phyloP scores from a whole-genome alignment of 2,329 filamentous ascomycete genomes.

The Colletotrichum gigasporum region DNA sequence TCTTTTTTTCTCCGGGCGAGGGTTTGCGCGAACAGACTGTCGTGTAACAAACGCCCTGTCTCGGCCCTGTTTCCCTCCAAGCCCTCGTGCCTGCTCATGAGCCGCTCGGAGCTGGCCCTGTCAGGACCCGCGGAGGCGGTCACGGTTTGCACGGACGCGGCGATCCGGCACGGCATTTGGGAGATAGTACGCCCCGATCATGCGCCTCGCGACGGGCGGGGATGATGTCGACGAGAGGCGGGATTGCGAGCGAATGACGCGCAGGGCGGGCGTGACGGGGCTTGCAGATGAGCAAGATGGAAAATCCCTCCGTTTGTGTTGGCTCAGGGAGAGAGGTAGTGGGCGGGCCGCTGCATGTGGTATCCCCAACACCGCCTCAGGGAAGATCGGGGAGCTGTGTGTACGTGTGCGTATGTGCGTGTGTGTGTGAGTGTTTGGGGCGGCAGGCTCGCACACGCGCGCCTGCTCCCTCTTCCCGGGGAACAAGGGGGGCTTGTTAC shows the following conservation, averaged over 20 bases:
- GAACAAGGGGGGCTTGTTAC: background rate
- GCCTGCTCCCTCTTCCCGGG: no score
- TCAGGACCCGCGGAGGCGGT: background rate
- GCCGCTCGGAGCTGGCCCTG: no score
- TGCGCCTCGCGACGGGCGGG: background rate
- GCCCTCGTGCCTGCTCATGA: background rate
- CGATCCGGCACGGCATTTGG: background rate
- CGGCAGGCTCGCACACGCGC: no score
- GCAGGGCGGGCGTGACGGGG: background rate
- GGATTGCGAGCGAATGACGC: background rate
- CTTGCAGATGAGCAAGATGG: no score
- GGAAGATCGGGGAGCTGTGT: background rate
- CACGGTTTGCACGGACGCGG: background rate
- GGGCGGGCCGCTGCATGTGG: slow-evolving; percentile 1
- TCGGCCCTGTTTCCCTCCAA: background rate
- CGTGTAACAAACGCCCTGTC: background rate
- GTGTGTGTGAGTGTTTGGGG: no score
- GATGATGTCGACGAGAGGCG: no score
- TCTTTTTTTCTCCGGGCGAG: slow-evolving; percentile 3
- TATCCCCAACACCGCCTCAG: background rate
- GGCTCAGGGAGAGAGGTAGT: background rate
- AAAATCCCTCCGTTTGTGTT: background rate
- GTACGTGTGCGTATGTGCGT: no score
- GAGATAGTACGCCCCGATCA: background rate
- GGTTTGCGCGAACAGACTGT: background rate